Percentiles rank a stretch among this genome's conserved stretches.
Evolutionary conservation across 345 rosid species (phyloP).

Genomic region (Carallia brachiata): DNA sequence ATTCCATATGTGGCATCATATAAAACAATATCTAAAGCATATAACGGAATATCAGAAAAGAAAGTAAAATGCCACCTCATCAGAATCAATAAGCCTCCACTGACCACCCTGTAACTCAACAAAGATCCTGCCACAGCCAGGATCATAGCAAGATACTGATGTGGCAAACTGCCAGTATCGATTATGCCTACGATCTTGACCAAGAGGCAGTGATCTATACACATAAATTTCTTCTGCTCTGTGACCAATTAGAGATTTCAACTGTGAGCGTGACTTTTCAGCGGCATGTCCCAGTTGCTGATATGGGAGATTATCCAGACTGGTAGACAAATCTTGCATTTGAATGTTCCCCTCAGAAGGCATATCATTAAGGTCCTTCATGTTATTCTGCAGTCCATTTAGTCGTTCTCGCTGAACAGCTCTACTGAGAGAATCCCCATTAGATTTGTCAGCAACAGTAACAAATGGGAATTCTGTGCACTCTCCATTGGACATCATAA

Average conservation of each 20-base stretch:
- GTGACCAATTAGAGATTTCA: conserved; percentile 71
- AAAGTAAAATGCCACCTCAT: conserved; percentile 46
- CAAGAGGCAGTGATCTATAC: conserved; percentile 80
- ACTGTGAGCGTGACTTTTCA: conserved; percentile 65
- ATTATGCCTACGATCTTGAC: conserved; percentile 86
- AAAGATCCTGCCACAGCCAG: conserved; percentile 83
- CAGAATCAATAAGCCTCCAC: conserved; percentile 84
- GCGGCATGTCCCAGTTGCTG: conserved; percentile 61
- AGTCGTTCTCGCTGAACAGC: conserved; percentile 42
- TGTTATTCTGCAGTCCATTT: conserved; percentile 37
- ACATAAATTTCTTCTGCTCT: conserved; percentile 78
- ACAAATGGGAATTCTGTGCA: conserved; percentile 47
- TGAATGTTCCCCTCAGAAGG: conserved; percentile 48
- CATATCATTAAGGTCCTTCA: conserved; percentile 26
- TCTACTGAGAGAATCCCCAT: conserved; percentile 25
- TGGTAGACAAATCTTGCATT: conserved; percentile 51
- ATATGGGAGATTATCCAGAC: conserved; percentile 48
- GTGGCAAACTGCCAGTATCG: conserved; percentile 85
- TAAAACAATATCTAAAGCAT: not conserved
- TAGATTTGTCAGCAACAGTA: conserved; percentile 32
- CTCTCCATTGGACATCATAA: conserved; percentile 34
- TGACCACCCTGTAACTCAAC: conserved; percentile 67
- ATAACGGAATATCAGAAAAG: not conserved
- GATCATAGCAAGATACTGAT: conserved; percentile 69
- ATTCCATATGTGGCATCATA: not conserved